Evolutionary conservation across 306 rosid species (phyloP).

Genomic region (Vicia sativa): DNA sequence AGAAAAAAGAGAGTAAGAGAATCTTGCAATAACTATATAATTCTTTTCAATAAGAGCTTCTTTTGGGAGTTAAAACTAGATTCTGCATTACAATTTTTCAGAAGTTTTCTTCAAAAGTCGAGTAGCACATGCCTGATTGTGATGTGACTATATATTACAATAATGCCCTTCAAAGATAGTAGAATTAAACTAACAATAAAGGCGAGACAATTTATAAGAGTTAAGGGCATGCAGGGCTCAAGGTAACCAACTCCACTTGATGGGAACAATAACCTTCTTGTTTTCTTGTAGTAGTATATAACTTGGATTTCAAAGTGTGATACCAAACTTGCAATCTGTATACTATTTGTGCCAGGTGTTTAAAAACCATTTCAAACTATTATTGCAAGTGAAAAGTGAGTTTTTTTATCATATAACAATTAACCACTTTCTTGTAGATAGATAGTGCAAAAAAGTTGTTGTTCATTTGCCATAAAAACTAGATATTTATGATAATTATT

Average conservation of each 20-base stretch:
- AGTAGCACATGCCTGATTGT: not conserved
- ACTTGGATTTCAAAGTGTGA: not conserved
- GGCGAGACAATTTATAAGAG: not conserved
- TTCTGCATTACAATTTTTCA: not conserved
- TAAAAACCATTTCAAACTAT: constrained; percentile 4
- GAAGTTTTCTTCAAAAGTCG: not conserved
- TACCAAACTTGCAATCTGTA: not conserved
- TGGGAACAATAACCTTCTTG: no score
- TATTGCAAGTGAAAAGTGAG: not conserved
- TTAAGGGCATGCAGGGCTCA: not conserved
- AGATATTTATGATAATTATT: not conserved
- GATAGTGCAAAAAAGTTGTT: not conserved
- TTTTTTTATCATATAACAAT: not conserved
- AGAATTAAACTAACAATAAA: not conserved
- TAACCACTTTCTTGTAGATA: not conserved
- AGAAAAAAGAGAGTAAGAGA: not conserved
- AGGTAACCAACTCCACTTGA: not conserved
- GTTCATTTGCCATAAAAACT: not conserved
- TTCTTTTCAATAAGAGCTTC: not conserved
- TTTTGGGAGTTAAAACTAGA: not conserved
- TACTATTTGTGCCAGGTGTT: not conserved
- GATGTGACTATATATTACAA: not conserved
- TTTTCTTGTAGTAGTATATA: no score
- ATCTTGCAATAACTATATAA: not conserved
- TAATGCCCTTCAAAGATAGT: not conserved